These are phyloP conservation scores for Tanacetum coccineum DNA, from an alignment of 129 eudicot genomes.

Conservation along the genomic window DNA sequence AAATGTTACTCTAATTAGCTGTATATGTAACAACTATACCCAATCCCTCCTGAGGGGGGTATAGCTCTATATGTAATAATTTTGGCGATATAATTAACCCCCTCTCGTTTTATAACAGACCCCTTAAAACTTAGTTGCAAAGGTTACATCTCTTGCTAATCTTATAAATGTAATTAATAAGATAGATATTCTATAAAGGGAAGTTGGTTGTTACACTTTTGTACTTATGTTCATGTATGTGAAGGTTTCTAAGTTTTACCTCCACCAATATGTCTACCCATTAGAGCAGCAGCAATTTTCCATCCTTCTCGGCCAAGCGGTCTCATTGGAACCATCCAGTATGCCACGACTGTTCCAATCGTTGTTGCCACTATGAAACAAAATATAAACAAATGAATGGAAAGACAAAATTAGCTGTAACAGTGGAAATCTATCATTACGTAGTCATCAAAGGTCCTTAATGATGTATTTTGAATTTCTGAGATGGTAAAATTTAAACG, in stretches of 20 bases:
- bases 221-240: background rate
- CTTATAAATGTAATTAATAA: background rate
- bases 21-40: too few species aligned
- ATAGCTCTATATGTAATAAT: background rate
- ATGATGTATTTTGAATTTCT: background rate
- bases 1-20: background rate
- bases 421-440: background rate
- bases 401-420: background rate
- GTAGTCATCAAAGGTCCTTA: background rate
- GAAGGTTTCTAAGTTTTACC: slow-evolving; percentile 33
- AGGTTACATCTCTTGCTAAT: background rate
- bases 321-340: slow-evolving; percentile 75
- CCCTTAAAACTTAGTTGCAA: background rate
- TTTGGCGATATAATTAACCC: background rate
- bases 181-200: background rate
- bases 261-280: slow-evolving; percentile 99
- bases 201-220: slow-evolving; percentile 5
- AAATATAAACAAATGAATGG: background rate
- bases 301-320: slow-evolving; percentile 81
- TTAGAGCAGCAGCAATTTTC: slow-evolving; percentile 92
- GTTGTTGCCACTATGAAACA: slow-evolving; percentile 66
- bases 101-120: background rate
- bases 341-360: slow-evolving; percentile 71
- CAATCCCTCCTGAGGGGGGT: too few species aligned
- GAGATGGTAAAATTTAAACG: background rate